Base-by-base conservation (phyloP, 2,329 filamentous ascomycete genomes). In the Aspergillus cejpii region DNA sequence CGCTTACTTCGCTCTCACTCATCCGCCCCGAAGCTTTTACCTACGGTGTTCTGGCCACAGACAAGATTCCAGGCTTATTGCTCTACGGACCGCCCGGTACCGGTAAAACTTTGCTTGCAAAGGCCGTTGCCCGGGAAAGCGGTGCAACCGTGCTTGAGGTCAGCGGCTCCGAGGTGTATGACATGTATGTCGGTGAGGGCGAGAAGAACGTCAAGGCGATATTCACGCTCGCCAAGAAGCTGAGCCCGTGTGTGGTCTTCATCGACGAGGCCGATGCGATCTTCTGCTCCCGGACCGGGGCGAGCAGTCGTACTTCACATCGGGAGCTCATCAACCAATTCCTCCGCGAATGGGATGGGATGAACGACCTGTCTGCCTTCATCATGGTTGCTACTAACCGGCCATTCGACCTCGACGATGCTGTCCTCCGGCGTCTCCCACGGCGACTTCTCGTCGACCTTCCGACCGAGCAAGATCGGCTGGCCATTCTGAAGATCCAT, bases 371-470 rank as follows among this genome's bases (percentile, higher is more conserved):
- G 37, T 85, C 85, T 14, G 88, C 91, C 2, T 97, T 98, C 64
- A 91, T 98, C 66, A 96, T 98, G 89, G 89, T 97, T 0, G 91
- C 92, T 21, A 97, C 90, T 6, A 97, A 98, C 66, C 78, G 91
- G 7, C 92, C 92, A 0, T 96, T 94, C 59, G 92, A 97, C 60
- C 79, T 98, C 1, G 92, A 98, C 58, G 70, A 74, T 36, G 75
- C 74, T 3, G 69, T 75, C 15, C 65, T 77, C 17, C 70, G 75
- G 14, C 72, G 75, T 41, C 63, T 75, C 2, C 74, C 74, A 1
- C 62, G 71, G 20, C 66, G 72, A 37, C 63, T 78, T 7, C 63
- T 74, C 1, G 67, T 78, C 14, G 73, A 74, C 50, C 61, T 77
- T 2, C 74, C 75, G 0, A 67, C 62, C 0, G 65, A 70, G 48